Conservation (phyloP, 306 rosid genomes). For the Lupinus albus region DNA sequence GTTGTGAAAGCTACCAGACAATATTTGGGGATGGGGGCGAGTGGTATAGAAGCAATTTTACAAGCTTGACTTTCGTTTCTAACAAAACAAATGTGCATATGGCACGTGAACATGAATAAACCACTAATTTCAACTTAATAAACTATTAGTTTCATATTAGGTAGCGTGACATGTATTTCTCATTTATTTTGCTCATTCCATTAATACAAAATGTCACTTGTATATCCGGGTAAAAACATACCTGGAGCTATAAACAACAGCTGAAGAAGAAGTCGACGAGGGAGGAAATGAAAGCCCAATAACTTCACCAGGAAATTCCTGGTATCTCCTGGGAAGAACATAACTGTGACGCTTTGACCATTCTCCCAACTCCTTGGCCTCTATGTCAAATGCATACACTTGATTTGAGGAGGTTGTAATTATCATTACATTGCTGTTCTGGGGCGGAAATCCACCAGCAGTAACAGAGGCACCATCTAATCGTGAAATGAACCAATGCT, state of each 20-base stretch:
- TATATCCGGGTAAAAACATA: slow-evolving; percentile 27
- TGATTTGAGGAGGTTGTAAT: slow-evolving; percentile 92
- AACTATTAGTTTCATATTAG: too few species aligned
- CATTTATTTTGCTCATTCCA: slow-evolving; percentile 18
- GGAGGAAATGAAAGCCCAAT: slow-evolving; percentile 91
- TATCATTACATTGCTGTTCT: slow-evolving; percentile 66
- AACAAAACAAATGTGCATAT: too few species aligned
- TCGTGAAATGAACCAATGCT: slow-evolving; percentile 95
- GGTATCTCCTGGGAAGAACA: slow-evolving; percentile 79
- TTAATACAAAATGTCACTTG: slow-evolving; percentile 3
- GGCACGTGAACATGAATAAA: too few species aligned
- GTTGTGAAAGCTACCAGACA: neutral
- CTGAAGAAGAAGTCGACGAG: slow-evolving; percentile 61
- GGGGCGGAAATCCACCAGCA: slow-evolving; percentile 90
- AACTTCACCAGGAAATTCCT: slow-evolving; percentile 97
- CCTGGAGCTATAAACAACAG: slow-evolving; percentile 95
- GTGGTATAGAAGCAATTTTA: neutral
- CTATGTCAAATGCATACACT: slow-evolving; percentile 87
- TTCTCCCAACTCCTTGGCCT: slow-evolving; percentile 82
- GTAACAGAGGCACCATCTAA: slow-evolving; percentile 90
- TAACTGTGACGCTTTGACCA: slow-evolving; percentile 75
- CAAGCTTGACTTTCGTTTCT: neutral
- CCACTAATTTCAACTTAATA: too few species aligned
- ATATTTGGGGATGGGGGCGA: neutral
- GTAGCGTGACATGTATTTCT: neutral